phyloP scores from a whole-genome alignment of 768 basidiomycete species.

The Ramaria sp. region DNA sequence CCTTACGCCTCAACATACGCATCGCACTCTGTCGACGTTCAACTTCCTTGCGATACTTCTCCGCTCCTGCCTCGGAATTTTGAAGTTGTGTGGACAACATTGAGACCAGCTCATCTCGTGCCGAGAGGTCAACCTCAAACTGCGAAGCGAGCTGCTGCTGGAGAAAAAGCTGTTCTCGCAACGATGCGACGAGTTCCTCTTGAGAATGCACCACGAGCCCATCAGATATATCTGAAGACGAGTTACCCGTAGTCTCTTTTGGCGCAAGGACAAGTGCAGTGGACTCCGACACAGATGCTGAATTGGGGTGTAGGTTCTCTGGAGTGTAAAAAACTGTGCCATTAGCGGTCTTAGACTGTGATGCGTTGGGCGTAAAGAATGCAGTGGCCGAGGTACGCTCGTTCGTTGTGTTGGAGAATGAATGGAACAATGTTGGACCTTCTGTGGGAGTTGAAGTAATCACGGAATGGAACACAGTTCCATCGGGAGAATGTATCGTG shows the following conservation, averaged over 20 bases:
- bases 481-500: not conserved
- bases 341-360: not conserved
- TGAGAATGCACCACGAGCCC: not conserved
- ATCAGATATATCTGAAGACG: not conserved
- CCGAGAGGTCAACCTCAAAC: slow-evolving; percentile 63
- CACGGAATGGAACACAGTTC: not conserved
- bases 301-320: not conserved
- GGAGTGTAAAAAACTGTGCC: not conserved
- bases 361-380: slow-evolving; percentile 1
- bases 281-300: not conserved
- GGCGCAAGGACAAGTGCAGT: not conserved
- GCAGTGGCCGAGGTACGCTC: not conserved
- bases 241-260: not conserved
- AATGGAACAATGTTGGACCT: not conserved
- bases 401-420: not conserved
- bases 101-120: slow-evolving; percentile 63
- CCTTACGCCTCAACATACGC: slow-evolving; percentile 64
- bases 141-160: slow-evolving; percentile 66
- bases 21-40: slow-evolving; percentile 43
- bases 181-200: slow-evolving; percentile 56
- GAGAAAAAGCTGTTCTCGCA: slow-evolving; percentile 67
- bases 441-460: not conserved
- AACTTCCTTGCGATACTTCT: slow-evolving; percentile 29
- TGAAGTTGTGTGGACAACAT: slow-evolving; percentile 43
- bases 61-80: slow-evolving; percentile 32